Evolutionary conservation across 2,329 filamentous ascomycete species (phyloP), one percentile per base, ranked within the genome.

Genomic region (Lomentospora prolificans): DNA sequence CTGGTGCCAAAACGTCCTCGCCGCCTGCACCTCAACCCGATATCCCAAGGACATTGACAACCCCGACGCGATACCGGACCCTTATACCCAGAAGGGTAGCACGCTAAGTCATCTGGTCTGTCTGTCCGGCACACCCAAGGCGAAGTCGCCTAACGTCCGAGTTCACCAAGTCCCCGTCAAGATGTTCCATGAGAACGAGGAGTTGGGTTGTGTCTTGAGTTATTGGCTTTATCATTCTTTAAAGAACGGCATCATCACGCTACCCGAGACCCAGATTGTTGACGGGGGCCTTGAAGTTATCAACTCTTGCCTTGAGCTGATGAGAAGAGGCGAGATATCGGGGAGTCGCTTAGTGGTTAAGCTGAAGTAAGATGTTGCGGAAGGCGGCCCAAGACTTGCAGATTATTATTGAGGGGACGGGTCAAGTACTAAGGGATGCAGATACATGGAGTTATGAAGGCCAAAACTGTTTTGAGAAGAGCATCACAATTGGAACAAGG

Each of bases 111-210:
- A 90, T 66, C 70, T 90, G 0, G 75, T 90, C 0, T 86, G 86
- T 0, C 62, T 90, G 48, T 82, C 81, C 0, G 86, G 86, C 0
- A 60, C 89, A 3, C 87, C 87, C 0, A 88, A 87, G 63, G 70
- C 70, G 3, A 67, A 69, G 1, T 66, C 67, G 0, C 65, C 68
- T 0, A 68, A 71, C 0, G 72, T 82, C 0, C 65, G 72, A 4
- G 77, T 82, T 57, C 86, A 89, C 63, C 80, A 75, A 0, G 83
- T 90, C 0, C 87, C 87, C 0, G 87, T 91, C 59, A 90, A 90
- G 67, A 63, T 89, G 3, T 90, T 89, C 63, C 87, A 91, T 63
- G 82, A 86, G 57, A 75, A 84, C 0, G 78, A 81, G 0, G 73
- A 74, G 1, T 72, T 90, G 0, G 87, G 87, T 0, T 78, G 83